Conservation (phyloP, 139 green algal species). For the Yamagishiella unicocca region DNA sequence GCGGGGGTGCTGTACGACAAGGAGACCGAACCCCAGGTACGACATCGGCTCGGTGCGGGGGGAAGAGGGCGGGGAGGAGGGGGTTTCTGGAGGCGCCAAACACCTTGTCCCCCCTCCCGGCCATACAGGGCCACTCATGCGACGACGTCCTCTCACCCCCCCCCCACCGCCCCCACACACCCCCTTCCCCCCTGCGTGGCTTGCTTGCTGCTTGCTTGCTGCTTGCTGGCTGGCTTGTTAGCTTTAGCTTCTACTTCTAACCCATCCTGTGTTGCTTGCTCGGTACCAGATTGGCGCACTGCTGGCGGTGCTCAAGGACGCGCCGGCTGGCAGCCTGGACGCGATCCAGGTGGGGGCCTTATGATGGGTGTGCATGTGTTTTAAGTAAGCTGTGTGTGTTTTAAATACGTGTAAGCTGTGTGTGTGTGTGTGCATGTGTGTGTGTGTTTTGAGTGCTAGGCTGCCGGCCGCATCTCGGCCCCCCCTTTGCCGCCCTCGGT, state of each 20-base stretch:
- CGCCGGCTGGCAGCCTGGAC: neutral
- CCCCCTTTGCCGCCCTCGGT: no score
- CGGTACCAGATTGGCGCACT: constrained; percentile 69
- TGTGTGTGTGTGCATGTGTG: neutral
- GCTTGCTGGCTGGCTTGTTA: no score
- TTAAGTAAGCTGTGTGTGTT: neutral
- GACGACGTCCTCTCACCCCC: neutral
- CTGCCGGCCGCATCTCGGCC: neutral
- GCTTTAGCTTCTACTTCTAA: neutral
- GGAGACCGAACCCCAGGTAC: constrained; percentile 34
- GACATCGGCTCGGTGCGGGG: neutral
- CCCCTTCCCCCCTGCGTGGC: neutral
- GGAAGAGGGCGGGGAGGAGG: neutral
- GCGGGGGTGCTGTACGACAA: constrained; percentile 88
- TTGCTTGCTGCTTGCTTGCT: no score
- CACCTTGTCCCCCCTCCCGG: neutral
- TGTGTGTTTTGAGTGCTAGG: neutral
- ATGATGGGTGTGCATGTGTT: neutral
- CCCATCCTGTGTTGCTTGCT: constrained; percentile 43
- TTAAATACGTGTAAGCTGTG: neutral
- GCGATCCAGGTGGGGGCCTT: neutral
- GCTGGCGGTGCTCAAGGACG: constrained; percentile 60
- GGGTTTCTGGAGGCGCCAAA: neutral
- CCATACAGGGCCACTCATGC: neutral
- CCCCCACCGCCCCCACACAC: neutral